Percentiles rank a stretch among this genome's conserved stretches.
Evolutionary conservation across 2,329 filamentous ascomycete genomes (phyloP).

Genomic region (Fusarium sp.): DNA sequence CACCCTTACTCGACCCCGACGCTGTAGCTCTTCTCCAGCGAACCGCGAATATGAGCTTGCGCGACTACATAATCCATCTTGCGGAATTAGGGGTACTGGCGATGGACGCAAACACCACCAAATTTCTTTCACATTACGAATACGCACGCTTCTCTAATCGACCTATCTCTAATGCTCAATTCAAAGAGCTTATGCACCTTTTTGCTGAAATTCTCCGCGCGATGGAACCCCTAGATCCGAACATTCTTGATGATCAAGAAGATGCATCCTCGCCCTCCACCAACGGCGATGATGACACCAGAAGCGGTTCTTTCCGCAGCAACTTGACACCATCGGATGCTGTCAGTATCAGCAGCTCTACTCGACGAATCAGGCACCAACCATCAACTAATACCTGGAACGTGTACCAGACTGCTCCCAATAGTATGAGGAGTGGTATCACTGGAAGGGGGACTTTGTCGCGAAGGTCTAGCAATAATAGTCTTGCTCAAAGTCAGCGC

Average conservation of each 20-base stretch:
- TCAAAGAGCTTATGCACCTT: slow-evolving; percentile 82
- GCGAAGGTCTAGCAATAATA: slow-evolving; percentile 54
- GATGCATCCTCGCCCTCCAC: slow-evolving; percentile 52
- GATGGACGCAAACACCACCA: slow-evolving; percentile 59
- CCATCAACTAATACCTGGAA: slow-evolving; percentile 60
- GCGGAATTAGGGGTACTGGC: slow-evolving; percentile 72
- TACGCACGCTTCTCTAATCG: slow-evolving; percentile 82
- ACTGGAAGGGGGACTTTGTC: slow-evolving; percentile 51
- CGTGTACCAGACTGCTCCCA: slow-evolving; percentile 65
- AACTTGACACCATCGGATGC: slow-evolving; percentile 47
- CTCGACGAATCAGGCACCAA: slow-evolving; percentile 51
- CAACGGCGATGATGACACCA: slow-evolving; percentile 60
- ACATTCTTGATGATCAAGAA: slow-evolving; percentile 58
- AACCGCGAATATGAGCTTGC: slow-evolving; percentile 76
- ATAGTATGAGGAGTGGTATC: slow-evolving; percentile 62
- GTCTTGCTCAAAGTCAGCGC: slow-evolving; percentile 58
- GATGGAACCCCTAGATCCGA: slow-evolving; percentile 75
- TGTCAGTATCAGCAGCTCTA: slow-evolving; percentile 51
- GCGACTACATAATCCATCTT: slow-evolving; percentile 82
- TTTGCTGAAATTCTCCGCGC: slow-evolving; percentile 84
- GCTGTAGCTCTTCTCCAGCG: slow-evolving; percentile 79
- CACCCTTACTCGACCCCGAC: slow-evolving; percentile 70
- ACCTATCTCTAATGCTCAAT: slow-evolving; percentile 76
- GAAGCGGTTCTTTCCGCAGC: slow-evolving; percentile 56
- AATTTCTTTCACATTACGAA: slow-evolving; percentile 84